Base-by-base conservation (phyloP, 2,329 filamentous ascomycete species). In the Knoxdaviesia proteae region DNA sequence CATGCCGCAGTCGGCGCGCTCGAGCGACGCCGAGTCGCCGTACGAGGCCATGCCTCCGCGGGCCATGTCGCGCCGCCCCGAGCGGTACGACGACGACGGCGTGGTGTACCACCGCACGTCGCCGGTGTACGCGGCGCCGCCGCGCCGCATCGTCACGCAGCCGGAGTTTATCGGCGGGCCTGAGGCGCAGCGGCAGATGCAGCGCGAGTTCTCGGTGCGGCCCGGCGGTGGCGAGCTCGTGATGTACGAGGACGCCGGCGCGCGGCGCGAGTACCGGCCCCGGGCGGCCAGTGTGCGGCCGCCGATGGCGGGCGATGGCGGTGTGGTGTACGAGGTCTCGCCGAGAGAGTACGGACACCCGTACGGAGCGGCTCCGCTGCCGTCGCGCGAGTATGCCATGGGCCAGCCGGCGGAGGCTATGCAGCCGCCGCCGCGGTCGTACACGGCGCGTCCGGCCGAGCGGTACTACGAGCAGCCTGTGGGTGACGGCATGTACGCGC, bases 1-100 rank as follows among this genome's bases (percentile, higher is more conserved):
- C 6, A 62, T 69, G 10, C 69, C 67, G 5, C 65, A 70, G 36
- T 61, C 67, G 10, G 47, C 53, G 31, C 53, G 56, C 34, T 53
- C 56, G 29, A 57, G 63, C 10, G 72, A 76, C 32, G 60, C 65
- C 30, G 70, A 76, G 44, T 54, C 74, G 42, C 58, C 78, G 38
- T 84, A 86, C 50, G 82, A 88, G 52, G 70, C 78, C 49, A 58
- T 66, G 8, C 62, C 67, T 1, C 61, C 64, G 29, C 67, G 70
- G 34, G 63, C 69, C 38, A 53, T 65, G 5, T 67, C 70, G 5
- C 65, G 69, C 45, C 65, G 69, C 44, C 56, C 69, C 5, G 62
- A 52, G 6, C 51, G 63, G 2, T 65, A 65, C 44, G 63, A 68
- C 31, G 71, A 76, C 32, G 63, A 66, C 29, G 58, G 58, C 4